Base-by-base conservation (phyloP, 1,284 basidiomycete genomes). In the Moniliella sp. region DNA sequence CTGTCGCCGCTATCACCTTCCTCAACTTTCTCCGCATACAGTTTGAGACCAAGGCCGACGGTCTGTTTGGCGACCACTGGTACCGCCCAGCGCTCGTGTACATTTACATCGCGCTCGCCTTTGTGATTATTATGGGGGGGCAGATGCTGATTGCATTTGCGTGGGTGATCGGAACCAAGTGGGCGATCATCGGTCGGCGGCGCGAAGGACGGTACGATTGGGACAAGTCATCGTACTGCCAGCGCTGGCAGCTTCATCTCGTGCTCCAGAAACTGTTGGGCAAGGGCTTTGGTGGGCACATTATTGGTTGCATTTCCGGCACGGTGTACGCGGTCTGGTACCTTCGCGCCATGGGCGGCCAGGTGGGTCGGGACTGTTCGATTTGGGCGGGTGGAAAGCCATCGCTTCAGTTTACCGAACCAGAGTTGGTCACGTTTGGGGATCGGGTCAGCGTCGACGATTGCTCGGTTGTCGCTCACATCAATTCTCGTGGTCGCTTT, bases 381-480 rank as follows among this genome's bases (percentile, higher is more conserved):
- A 55, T 59, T 35, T 59, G 56, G 56, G 51, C 56, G 4, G 51
- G 56, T 13, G 56, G 56, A 33, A 59, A 59, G 32, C 56, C 56
- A 5, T 50, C 48, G 33, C 43, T 59, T 25, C 51, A 55, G 36
- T 40, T 59, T 28, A 59, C 56, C 2, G 56, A 59, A 38, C 56
- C 56, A 5, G 56, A 59, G 37, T 40, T 59, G 15, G 54, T 59
- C 7, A 39, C 51, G 27, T 55, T 59, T 48, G 56, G 56, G 33
- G 45, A 59, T 35, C 35, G 40, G 7, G 56, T 59, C 3, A 45
- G 43, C 26, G 40, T 59, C 27, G 56, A 59, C 33, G 56, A 59
- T 30, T 53, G 50, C 35, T 59, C 56, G 23, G 52, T n/a, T 59
- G 56, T 59, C 10, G 56, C 56, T 11, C 56, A 59, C 37, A 59